Conservation (phyloP, 352 stramenopile species). For the Discostella stelligera region DNA sequence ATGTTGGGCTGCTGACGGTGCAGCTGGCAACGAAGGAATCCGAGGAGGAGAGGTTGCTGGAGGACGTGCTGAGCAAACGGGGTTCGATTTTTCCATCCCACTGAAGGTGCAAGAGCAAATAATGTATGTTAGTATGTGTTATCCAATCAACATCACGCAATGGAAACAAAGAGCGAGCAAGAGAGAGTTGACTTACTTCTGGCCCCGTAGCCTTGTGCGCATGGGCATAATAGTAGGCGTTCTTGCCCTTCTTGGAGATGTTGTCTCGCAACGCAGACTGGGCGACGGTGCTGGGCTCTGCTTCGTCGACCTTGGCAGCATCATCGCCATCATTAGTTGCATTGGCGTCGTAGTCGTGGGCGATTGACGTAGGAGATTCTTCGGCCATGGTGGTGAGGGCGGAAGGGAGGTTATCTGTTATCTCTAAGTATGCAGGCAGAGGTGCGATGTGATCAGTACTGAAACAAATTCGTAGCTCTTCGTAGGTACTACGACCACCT, state of each 20-base stretch:
- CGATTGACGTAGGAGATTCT: not conserved
- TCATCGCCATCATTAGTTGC: not conserved
- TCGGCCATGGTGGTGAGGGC: not conserved
- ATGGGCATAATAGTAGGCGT: constrained; percentile 73
- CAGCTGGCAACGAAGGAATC: not conserved
- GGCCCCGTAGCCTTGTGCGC: constrained; percentile 1
- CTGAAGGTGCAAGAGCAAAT: constrained; percentile 18
- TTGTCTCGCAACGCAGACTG: constrained; percentile 69
- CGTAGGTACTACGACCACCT: no score
- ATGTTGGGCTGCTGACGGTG: not conserved
- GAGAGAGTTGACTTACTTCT: no score
- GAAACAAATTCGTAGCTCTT: no score
- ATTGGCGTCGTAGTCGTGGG: not conserved
- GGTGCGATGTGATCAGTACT: no score
- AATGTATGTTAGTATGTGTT: no score
- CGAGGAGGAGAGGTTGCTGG: constrained; percentile 15
- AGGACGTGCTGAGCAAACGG: constrained; percentile 42
- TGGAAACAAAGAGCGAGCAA: no score
- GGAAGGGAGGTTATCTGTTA: not conserved
- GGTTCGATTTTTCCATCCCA: constrained; percentile 77
- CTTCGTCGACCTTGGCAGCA: constrained; percentile 1
- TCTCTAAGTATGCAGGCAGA: not conserved
- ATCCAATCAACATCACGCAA: no score
- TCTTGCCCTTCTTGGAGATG: constrained; percentile 66
- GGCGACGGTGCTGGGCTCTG: not conserved